Base-by-base conservation (phyloP, 23 red algal species). In the Cyanidioschyzon merolae region DNA sequence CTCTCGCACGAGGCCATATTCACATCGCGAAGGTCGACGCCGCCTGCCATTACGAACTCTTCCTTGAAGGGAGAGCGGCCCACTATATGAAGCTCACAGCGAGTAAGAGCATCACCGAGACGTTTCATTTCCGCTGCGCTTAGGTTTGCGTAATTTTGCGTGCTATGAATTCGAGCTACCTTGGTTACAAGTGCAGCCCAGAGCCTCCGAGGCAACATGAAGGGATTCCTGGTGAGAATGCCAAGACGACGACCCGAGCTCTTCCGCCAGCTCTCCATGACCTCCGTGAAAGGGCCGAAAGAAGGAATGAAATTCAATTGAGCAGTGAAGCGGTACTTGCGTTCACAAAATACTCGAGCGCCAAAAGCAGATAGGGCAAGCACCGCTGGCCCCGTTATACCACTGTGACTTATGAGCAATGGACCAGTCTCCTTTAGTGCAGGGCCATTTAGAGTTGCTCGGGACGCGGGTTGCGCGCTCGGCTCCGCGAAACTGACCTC, bases 21-120 rank as follows among this genome's bases (percentile, higher is more conserved):
- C 18, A 91, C 39, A 27, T 90, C 79, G 39, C 39, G 31, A 1
- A 85, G 77, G 1, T 71, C 76, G n/a, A 97, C 77, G 38, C 93
- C 93, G 21, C 93, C 93, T 37, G 80, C 80, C 18, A 87, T 97
- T 3, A 97, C 93, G 80, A 97, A 97, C 76, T 97, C 93, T 34
- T 97, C 93, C 67, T 97, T 97, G 76, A 88, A 97, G n/a, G 80
- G 67, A 12, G 87, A 87, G 34, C 75, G 87, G 41, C 88, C 83
- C 2, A 37, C 50, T 21, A 91, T 75, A 21, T 84, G 39, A 26
- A 82, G 75, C 29, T 16, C 31, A 54, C 79, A 85, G 2, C 34
- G 76, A 38, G 84, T 77, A 12, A 97, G 34, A 1, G 74, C 50
- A 31, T 58, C 40, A 1, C 76, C 82, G 25, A 97, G 78, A 31